Percentiles rank a stretch among this genome's conserved stretches.
Evolutionary conservation across 306 rosid species (phyloP).

Genomic region (Cyclanthera cordifolia): DNA sequence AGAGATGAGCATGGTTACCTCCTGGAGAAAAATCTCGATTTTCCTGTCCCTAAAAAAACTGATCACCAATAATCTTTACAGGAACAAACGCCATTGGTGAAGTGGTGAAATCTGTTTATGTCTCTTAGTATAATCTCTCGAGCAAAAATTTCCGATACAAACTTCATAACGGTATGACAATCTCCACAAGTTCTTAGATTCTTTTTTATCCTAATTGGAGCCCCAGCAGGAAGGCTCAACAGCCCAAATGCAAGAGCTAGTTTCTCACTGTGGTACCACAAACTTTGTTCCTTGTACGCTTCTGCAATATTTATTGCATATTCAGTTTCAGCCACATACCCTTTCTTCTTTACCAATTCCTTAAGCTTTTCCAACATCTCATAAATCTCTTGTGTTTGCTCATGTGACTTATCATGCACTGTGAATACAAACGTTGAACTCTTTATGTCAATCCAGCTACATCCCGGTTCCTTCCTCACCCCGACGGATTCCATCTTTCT

Average conservation of each 20-base stretch:
- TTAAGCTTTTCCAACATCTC: conserved; percentile 32
- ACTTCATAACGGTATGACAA: conserved; percentile 39
- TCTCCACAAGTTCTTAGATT: conserved; percentile 48
- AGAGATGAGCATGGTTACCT: no score
- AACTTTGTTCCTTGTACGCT: conserved; percentile 37
- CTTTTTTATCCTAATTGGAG: conserved; percentile 43
- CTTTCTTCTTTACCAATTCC: conserved; percentile 34
- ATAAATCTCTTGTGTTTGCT: conserved; percentile 35
- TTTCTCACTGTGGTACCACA: conserved; percentile 47
- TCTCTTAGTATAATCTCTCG: conserved; percentile 49
- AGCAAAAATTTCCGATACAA: conserved; percentile 36
- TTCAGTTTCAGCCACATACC: conserved; percentile 36
- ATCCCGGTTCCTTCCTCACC: conserved; percentile 45
- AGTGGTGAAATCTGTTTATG: conserved; percentile 38
- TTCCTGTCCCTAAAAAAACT: no score
- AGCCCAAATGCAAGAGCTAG: conserved; percentile 51
- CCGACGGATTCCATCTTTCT: conserved; percentile 37
- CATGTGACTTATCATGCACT: conserved; percentile 40
- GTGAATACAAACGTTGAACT: conserved; percentile 36
- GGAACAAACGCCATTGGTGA: conserved; percentile 41
- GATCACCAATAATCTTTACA: no score
- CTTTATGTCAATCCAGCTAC: conserved; percentile 49
- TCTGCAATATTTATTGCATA: conserved; percentile 36
- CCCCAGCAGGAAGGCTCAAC: conserved; percentile 36
- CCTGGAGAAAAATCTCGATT: no score